Base-by-base conservation (phyloP, 2,329 filamentous ascomycete species). In the Ilyonectria destructans region DNA sequence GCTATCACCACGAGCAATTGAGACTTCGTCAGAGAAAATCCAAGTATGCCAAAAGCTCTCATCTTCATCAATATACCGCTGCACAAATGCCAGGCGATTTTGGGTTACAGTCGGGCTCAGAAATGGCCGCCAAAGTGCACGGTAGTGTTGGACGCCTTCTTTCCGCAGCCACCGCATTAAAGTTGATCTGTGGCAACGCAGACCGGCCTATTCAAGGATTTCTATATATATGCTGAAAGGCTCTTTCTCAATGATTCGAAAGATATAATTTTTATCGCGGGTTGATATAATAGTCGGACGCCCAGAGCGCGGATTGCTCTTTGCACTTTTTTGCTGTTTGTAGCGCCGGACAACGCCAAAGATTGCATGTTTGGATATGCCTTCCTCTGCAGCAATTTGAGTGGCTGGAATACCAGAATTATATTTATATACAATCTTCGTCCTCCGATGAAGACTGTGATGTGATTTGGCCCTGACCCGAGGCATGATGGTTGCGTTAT, bases 1-100 rank as follows among this genome's bases (percentile, higher is more conserved):
- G 12, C 49, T 26, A 1, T 52, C 49, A n/a, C 49, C 49, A 52
- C 49, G 49, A 8, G 49, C 49, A 12, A 52, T 52, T 17, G 49
- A 31, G 15, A 21, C 15, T 13, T 33, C 49, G 17, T 52, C 49
- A 31, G 23, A 31, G 19, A 52, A 52, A 17, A 31, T 31, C 49
- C 23, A 52, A 45, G 15, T n/a, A n/a, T 19, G 40, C 40, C 40
- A 45, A 45, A 45, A 45, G n/a, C n/a, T 19, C 6, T n/a, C n/a
- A 45, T 45, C 40, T 45, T 45, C 8, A 45, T 45, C 9, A 17
- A 45, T 19, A 7, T n/a, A 45, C n/a, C 19, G 15, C 40, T 19
- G 15, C 9, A 17, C 40, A 45, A 45, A 45, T 19, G 15, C 40
- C 15, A 45, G 40, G 15, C 40, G 15, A 19, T 45, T 45, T 45